phyloP scores from a whole-genome alignment of 1,284 basidiomycete species.

The Volvariella surrecta region DNA sequence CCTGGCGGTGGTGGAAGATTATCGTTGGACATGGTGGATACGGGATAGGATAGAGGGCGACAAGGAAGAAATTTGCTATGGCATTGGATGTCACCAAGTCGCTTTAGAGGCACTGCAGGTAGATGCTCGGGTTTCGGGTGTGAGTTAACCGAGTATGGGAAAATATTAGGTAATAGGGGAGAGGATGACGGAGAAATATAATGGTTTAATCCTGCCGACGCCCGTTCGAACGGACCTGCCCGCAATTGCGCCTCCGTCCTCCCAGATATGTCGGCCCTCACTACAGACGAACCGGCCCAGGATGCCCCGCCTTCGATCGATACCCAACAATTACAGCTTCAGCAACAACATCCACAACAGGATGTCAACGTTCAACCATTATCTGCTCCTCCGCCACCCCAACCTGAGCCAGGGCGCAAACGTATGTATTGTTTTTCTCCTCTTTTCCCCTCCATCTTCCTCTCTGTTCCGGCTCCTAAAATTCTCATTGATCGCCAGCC shows the following conservation, averaged over 20 bases:
- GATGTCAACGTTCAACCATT: slow-evolving; percentile 25
- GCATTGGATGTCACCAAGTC: neutral
- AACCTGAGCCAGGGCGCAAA: slow-evolving; percentile 35
- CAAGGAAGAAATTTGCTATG: neutral
- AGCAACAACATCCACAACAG: slow-evolving; percentile 31
- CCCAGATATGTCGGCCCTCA: slow-evolving; percentile 62
- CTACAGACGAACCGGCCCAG: slow-evolving; percentile 55
- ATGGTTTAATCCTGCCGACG: slow-evolving; percentile 15
- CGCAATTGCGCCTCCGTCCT: slow-evolving; percentile 25
- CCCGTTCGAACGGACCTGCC: slow-evolving; percentile 12
- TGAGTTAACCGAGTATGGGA: slow-evolving; percentile 2
- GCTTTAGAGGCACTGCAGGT: neutral
- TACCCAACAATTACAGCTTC: slow-evolving; percentile 53
- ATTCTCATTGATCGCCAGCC: slow-evolving; percentile 29
- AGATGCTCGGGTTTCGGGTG: neutral
- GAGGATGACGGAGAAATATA: no score
- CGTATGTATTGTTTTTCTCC: slow-evolving; percentile 23
- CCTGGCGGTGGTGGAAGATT: slow-evolving; percentile 30
- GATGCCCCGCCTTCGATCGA: slow-evolving; percentile 37
- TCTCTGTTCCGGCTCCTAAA: slow-evolving; percentile 13
- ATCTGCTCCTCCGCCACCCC: slow-evolving; percentile 26
- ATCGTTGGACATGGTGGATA: slow-evolving; percentile 7
- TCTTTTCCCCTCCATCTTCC: no score
- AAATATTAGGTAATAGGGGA: slow-evolving; percentile 11
- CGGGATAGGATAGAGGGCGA: slow-evolving; percentile 1